Base-by-base conservation (phyloP, 2,329 filamentous ascomycete species). In the Penicillium sp. region DNA sequence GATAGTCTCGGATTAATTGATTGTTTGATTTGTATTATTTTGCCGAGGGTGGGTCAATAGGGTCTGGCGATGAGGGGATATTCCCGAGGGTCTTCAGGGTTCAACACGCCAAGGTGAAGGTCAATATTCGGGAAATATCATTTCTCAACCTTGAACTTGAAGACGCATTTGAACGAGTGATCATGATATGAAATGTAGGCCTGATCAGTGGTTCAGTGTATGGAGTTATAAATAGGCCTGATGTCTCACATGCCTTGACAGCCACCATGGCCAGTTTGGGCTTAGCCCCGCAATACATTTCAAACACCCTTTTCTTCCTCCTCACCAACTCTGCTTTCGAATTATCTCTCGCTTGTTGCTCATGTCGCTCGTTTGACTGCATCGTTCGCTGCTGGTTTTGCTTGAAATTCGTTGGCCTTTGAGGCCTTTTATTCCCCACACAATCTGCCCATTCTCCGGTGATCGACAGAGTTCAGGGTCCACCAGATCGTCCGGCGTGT, bases 231-330 rank as follows among this genome's bases (percentile, higher is more conserved):
- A 64, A 64, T 66, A 66, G 64, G 54, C 46, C 39, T 33, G 27
- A 58, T 65, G 64, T 66, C 61, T 66, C 63, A 65, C 58, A 53
- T 54, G 31, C 19, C 45, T 56, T 47, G 51, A 51, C 21, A 49
- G 49, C 45, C 45, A 54, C 46, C 35, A 52, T 50, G 49, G 48
- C 63, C 61, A 27, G 8, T 56, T 65, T 60, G 33, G 65, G 60
- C 29, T 62, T 67, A 65, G 63, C 57, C 37, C 54, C 52, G 49
- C 56, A 60, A 59, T 56, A 57, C 62, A 65, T 39, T 52, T 57
- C 63, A 62, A 58, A 61, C 59, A 53, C 55, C 49, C 51, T 50
- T 45, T 33, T 19, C 37, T 56, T 55, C 42, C 35, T 56, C 35
- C 46, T 46, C 54, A 50, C 21, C 37, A 11, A 47, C n/a, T 47